Evolutionary conservation across 768 basidiomycete genomes (phyloP).

Genomic region (Austroboletus eburneus): DNA sequence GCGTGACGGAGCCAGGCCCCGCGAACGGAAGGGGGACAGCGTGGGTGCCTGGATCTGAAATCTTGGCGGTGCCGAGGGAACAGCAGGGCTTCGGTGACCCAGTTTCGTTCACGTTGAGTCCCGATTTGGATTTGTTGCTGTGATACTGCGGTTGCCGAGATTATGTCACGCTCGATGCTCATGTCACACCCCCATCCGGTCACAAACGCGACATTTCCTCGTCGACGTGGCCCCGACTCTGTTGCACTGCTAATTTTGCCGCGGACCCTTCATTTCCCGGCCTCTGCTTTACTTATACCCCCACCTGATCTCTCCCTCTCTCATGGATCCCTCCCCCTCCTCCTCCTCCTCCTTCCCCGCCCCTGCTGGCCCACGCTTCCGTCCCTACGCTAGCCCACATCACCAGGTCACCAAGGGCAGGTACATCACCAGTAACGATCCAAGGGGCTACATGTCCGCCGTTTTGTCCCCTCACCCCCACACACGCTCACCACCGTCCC

Average conservation of each 20-base stretch:
- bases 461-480: neutral
- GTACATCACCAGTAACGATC: conserved; percentile 88
- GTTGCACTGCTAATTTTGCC: conserved; percentile 30
- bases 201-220: conserved; percentile 30
- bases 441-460: conserved; percentile 81
- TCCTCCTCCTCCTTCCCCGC: conserved; percentile 29
- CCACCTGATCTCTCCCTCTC: conserved; percentile 8
- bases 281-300: conserved; percentile 20
- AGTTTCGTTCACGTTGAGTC: conserved; percentile 30
- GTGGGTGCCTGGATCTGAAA: conserved; percentile 35
- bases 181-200: conserved; percentile 24
- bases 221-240: conserved; percentile 35
- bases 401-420: conserved; percentile 83
- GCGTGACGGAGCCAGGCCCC: conserved; percentile 11
- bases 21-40: neutral
- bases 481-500: conserved; percentile 6
- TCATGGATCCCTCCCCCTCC: conserved; percentile 42
- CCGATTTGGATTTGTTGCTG: conserved; percentile 35
- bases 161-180: conserved; percentile 26
- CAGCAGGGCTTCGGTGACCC: conserved; percentile 24
- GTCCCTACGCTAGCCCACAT: conserved; percentile 69
- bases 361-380: conserved; percentile 38
- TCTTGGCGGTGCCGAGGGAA: conserved; percentile 46
- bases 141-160: conserved; percentile 32
- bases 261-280: conserved; percentile 28